Evolutionary conservation across 345 rosid species (phyloP), one percentile per base, ranked within the genome.

Genomic region (Dipteronia sinensis): DNA sequence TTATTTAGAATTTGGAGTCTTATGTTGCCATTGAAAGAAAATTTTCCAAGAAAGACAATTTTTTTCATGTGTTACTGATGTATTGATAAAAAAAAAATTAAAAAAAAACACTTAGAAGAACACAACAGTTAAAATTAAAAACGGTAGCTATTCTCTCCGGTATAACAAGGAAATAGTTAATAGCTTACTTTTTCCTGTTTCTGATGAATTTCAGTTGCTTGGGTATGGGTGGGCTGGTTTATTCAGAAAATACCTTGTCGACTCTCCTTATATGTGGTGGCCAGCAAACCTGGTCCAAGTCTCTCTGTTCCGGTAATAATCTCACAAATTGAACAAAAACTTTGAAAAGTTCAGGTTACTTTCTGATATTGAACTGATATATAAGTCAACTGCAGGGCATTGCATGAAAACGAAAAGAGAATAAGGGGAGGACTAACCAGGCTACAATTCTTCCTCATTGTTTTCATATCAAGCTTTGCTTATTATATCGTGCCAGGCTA

Each of bases 391-490:
- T 76, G 46, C 83, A 85, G 87, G 77, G 89, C 92, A 25, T 82
- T 87, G 65, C 90, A 86, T 58, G 90, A 89, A 46, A 72, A 23
- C n/a, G 90, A 89, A 76, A 80, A 44, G 15, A 76, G 89, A 62
- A 79, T 67, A 2, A 89, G 83, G n/a, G 79, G 88, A 72, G 85
- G 90, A 23, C 51, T 79, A 63, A 76, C 86, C 23, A 80, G 88
- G 85, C 87, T 87, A 62, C 92, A 89, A 65, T 86, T 87, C 81
- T 89, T 89, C 82, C 72, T 86, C 3, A n/a, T 87, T 27, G 89
- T 87, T 67, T 79, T 85, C 25, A 44, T 61, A 23, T 83, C 87
- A 0, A 87, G 90, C 80, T 89, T 86, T 10, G 88, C 87, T 3
- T 86, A 87, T 81, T 89, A 83, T 46, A 76, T 87, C 23, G 71